Percentiles rank a stretch among this genome's conserved stretches.
phyloP scores from a whole-genome alignment of 2,329 filamentous ascomycete species.

The Biscogniauxia mediterranea region DNA sequence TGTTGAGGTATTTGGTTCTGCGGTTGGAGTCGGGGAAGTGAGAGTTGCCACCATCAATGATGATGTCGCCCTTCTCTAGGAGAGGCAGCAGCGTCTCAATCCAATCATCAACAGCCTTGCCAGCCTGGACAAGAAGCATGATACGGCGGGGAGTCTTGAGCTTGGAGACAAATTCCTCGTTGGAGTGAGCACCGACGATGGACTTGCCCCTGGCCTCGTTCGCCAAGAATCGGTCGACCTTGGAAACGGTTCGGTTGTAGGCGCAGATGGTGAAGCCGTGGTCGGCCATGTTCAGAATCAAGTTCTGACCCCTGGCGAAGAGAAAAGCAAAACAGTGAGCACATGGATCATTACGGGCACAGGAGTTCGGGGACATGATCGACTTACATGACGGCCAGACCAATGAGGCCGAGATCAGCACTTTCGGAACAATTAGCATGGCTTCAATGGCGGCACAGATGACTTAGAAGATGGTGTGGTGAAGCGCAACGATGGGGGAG shows the following conservation, averaged over 20 bases:
- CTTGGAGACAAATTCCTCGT: conserved; percentile 93
- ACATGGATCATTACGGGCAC: conserved; percentile 5
- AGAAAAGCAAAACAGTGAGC: conserved; percentile 14
- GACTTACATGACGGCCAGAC: conserved; percentile 83
- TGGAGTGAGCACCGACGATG: conserved; percentile 87
- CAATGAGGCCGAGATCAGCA: conserved; percentile 89
- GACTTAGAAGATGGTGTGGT: conserved; percentile 20
- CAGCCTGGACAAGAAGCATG: conserved; percentile 99
- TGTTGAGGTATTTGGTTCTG: conserved; percentile 80
- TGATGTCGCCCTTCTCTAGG: conserved; percentile 87
- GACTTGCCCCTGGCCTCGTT: conserved; percentile 96
- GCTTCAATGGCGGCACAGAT: conserved; percentile 27
- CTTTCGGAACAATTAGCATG: conserved; percentile 61
- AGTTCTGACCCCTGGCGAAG: conserved; percentile 66
- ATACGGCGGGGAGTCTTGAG: conserved; percentile 95
- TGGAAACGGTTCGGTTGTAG: conserved; percentile 97
- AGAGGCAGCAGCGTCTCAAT: conserved; percentile 90
- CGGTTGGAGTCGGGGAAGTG: conserved; percentile 99
- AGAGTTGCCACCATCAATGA: conserved; percentile 99
- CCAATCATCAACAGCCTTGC: conserved; percentile 97
- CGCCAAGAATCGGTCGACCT: conserved; percentile 91
- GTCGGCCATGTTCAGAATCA: conserved; percentile 87
- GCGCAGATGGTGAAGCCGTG: conserved; percentile 95
- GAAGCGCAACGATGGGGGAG: conserved; percentile 8
- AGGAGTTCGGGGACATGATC: conserved; percentile 4